Evolutionary conservation across 192 early-diverging fungal species (phyloP).

Genomic region (Entomortierella beljakovae): DNA sequence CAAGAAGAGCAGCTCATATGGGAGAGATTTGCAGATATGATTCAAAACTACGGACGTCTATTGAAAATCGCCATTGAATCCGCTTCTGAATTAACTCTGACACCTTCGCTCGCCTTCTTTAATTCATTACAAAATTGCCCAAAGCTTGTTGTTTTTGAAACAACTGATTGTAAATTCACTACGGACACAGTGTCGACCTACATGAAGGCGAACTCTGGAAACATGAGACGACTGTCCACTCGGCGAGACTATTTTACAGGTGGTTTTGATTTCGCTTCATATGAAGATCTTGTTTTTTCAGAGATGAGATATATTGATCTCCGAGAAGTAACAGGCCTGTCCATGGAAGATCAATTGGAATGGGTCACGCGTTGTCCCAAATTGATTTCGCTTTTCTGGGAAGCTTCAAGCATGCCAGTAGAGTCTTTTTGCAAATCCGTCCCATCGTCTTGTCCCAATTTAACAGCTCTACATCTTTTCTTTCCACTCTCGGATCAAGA

Average conservation of each 20-base stretch:
- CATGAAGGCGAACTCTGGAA: neutral
- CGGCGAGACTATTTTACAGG: neutral
- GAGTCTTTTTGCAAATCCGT: slow-evolving; percentile 7
- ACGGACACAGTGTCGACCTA: neutral
- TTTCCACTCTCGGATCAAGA: slow-evolving; percentile 2
- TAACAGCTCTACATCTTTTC: slow-evolving; percentile 20
- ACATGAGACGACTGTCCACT: slow-evolving; percentile 16
- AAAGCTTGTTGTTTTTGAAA: slow-evolving; percentile 27
- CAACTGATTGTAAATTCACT: neutral
- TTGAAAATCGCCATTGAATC: slow-evolving; percentile 17
- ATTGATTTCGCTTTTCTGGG: slow-evolving; percentile 27
- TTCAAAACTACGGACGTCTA: slow-evolving; percentile 11
- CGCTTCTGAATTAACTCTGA: neutral
- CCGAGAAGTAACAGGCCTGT: neutral
- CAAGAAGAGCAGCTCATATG: slow-evolving; percentile 1
- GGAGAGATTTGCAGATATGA: slow-evolving; percentile 16
- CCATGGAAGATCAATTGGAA: slow-evolving; percentile 4
- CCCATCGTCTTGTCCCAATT: slow-evolving; percentile 16
- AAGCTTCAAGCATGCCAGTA: neutral
- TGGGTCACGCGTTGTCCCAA: slow-evolving; percentile 42
- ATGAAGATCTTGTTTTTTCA: slow-evolving; percentile 6
- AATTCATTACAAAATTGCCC: slow-evolving; percentile 14
- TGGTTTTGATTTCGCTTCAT: neutral
- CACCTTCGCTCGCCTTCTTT: neutral
- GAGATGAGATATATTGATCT: slow-evolving; percentile 37